Conservation (phyloP, 192 early-diverging fungal species). For the Entomortierella lignicola region DNA sequence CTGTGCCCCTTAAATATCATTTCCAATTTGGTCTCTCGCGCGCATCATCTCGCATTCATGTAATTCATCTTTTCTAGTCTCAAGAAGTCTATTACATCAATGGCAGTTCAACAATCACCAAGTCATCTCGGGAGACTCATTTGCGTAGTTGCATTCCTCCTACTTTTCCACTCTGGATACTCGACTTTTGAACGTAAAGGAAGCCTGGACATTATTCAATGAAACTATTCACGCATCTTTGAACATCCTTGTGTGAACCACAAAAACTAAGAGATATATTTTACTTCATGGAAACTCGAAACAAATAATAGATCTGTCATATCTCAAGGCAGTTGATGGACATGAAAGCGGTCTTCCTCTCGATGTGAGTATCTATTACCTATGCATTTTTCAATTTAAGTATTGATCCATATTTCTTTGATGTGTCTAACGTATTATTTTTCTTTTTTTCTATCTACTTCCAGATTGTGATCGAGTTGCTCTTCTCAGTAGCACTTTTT, state of each 20-base stretch:
- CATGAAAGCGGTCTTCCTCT: conserved; percentile 55
- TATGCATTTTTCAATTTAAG: background rate
- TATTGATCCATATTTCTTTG: background rate
- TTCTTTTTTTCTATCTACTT: background rate
- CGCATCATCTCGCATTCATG: background rate
- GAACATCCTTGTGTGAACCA: no score
- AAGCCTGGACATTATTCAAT: background rate
- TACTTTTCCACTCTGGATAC: conserved; percentile 63
- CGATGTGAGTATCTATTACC: conserved; percentile 54
- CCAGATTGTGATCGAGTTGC: conserved; percentile 63
- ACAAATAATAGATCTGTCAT: conserved; percentile 62
- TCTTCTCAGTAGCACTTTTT: conserved; percentile 59
- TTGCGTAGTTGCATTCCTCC: conserved; percentile 53
- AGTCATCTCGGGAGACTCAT: conserved; percentile 47
- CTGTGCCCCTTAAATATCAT: no score
- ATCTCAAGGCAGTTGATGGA: conserved; percentile 63
- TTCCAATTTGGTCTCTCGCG: no score
- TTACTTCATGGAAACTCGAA: no score
- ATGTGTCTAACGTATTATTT: background rate
- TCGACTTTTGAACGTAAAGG: conserved; percentile 67
- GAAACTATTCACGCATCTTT: no score
- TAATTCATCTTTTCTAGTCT: background rate
- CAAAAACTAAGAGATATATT: no score
- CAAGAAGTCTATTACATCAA: background rate
- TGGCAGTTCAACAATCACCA: conserved; percentile 51